Percentiles rank a stretch among this genome's conserved stretches.
Conservation (phyloP, 768 basidiomycete genomes). For the Leucosporidium yakuticum region DNA sequence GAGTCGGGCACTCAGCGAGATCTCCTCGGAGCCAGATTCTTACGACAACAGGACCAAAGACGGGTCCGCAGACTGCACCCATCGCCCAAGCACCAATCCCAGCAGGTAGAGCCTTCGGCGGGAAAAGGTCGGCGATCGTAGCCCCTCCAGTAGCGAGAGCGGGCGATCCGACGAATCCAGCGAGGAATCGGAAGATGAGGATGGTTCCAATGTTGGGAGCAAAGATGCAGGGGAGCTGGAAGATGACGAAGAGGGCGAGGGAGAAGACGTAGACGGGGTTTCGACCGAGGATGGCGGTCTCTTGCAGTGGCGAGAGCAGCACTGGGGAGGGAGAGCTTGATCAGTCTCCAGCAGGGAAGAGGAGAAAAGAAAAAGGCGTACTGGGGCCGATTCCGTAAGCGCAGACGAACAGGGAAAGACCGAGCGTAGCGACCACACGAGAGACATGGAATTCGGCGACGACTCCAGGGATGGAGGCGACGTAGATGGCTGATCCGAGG, state of each 20-base stretch:
- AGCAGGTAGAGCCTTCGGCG: neutral
- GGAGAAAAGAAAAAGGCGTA: slow-evolving; percentile 34
- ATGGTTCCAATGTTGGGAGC: slow-evolving; percentile 33
- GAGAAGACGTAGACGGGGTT: too few relatives aligned
- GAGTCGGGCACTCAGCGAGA: too few relatives aligned
- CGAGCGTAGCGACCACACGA: neutral
- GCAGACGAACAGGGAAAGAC: slow-evolving; percentile 41
- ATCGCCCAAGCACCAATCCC: slow-evolving; percentile 41
- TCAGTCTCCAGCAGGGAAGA: too few relatives aligned
- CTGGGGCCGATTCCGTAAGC: slow-evolving; percentile 44
- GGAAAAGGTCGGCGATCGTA: slow-evolving; percentile 24
- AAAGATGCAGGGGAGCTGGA: slow-evolving; percentile 10
- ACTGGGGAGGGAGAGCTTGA: too few relatives aligned
- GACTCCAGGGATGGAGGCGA: neutral
- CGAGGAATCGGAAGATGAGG: slow-evolving; percentile 42
- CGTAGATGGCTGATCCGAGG: slow-evolving; percentile 20
- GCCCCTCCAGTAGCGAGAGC: slow-evolving; percentile 45
- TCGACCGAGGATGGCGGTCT: too few relatives aligned
- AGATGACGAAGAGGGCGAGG: too few relatives aligned
- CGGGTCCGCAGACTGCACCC: slow-evolving; percentile 40
- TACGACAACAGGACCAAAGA: slow-evolving; percentile 8
- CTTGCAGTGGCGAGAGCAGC: too few relatives aligned
- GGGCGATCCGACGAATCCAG: slow-evolving; percentile 45
- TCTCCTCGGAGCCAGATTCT: too few relatives aligned
- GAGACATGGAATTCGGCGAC: neutral